Evolutionary conservation across 495 filamentous ascomycete genomes (phyloP).

Genomic region (Penicillium macrosclerotiorum): DNA sequence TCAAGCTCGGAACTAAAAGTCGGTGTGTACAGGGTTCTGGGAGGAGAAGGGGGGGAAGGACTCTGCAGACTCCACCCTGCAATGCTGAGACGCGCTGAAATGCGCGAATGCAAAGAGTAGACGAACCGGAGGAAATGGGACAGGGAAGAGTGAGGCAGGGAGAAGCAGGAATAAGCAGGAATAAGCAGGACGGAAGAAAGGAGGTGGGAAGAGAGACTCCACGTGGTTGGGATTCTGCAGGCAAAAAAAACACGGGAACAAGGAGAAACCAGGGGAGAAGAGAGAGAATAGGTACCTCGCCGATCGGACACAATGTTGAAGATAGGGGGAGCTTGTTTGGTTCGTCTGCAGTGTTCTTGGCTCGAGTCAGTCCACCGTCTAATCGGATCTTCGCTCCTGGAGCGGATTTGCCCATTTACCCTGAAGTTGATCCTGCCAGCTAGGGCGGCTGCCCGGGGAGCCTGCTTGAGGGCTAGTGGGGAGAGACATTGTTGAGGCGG

Average conservation of each 20-base stretch:
- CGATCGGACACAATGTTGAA: slow-evolving; percentile 76
- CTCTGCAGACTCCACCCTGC: slow-evolving; percentile 29
- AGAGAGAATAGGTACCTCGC: slow-evolving; percentile 74
- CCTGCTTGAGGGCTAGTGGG: slow-evolving; percentile 24
- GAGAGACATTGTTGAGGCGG: slow-evolving; percentile 28
- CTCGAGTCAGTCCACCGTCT: too few relatives aligned
- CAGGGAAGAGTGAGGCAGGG: slow-evolving; percentile 2
- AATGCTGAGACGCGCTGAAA: slow-evolving; percentile 26
- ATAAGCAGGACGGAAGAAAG: neutral
- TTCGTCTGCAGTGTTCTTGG: slow-evolving; percentile 62
- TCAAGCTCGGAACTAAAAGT: slow-evolving; percentile 34
- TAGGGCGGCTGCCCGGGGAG: slow-evolving; percentile 16
- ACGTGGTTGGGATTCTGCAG: neutral
- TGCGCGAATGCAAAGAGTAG: neutral
- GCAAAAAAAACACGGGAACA: slow-evolving; percentile 4
- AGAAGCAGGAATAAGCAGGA: slow-evolving; percentile 7
- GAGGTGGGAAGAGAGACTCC: neutral
- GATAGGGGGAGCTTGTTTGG: slow-evolving; percentile 53
- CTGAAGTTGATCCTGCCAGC: slow-evolving; percentile 54
- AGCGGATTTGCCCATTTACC: slow-evolving; percentile 33
- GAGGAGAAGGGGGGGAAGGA: too few relatives aligned
- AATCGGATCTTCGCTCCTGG: too few relatives aligned
- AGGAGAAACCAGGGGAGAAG: too few relatives aligned
- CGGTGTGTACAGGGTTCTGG: slow-evolving; percentile 33
- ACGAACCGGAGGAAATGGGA: slow-evolving; percentile 2